Percentiles rank a stretch among this genome's conserved stretches.
Conservation (phyloP, 345 rosid species). For the Ceriops tagal region DNA sequence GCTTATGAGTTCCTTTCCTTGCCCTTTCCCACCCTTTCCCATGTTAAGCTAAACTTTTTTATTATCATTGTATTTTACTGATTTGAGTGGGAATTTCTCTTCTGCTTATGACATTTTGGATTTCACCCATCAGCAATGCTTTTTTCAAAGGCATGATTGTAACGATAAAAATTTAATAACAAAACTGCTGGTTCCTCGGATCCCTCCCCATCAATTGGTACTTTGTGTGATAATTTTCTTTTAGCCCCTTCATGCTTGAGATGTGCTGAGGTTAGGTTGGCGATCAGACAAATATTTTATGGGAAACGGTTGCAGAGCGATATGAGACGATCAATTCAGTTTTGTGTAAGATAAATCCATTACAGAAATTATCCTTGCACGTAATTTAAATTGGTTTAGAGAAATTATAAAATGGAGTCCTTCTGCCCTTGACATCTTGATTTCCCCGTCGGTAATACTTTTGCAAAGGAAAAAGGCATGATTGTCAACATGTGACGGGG, state of each 20-base stretch:
- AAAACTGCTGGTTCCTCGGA: slow-evolving; percentile 1
- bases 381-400: too few relatives aligned
- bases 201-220: background rate
- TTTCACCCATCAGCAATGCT: slow-evolving; percentile 22
- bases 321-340: too few relatives aligned
- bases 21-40: too few relatives aligned
- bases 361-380: too few relatives aligned
- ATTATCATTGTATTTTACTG: too few relatives aligned
- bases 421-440: slow-evolving; percentile 25
- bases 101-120: slow-evolving; percentile 24
- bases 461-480: slow-evolving; percentile 15
- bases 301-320: too few relatives aligned
- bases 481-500: slow-evolving; percentile 12
- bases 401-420: background rate
- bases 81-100: slow-evolving; percentile 17
- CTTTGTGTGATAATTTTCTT: background rate
- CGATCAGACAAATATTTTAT: too few relatives aligned
- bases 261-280: too few relatives aligned
- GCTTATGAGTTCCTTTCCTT: too few relatives aligned
- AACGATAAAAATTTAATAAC: slow-evolving; percentile 37
- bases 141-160: slow-evolving; percentile 30
- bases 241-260: background rate
- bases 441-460: slow-evolving; percentile 23
- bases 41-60: too few relatives aligned
- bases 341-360: too few relatives aligned